A percentile compares a stretch with the other conserved stretches of the same genome.
Evolutionary conservation across 805 yeast species (phyloP).

Genomic region (Suhomyces pyralidae): DNA sequence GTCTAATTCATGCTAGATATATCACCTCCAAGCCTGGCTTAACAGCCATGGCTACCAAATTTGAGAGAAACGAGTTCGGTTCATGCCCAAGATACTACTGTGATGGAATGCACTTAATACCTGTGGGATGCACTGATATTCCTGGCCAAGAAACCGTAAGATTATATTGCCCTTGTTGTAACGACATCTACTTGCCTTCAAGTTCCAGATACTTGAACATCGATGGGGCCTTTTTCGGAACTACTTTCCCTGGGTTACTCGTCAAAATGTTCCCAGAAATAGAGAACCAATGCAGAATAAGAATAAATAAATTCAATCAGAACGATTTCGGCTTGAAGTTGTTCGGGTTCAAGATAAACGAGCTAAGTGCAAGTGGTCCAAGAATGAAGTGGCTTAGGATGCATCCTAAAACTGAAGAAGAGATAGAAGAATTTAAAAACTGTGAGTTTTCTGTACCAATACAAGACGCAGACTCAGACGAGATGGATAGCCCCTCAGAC

Average conservation of each 20-base stretch:
- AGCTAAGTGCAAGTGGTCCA: constrained; percentile 76
- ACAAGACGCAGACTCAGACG: constrained; percentile 17
- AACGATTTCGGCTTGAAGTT: constrained; percentile 66
- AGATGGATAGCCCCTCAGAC: constrained; percentile 21
- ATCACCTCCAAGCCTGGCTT: constrained; percentile 87
- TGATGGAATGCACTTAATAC: constrained; percentile 84
- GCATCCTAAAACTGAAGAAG: constrained; percentile 62
- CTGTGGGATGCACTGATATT: constrained; percentile 86
- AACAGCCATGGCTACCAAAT: constrained; percentile 90
- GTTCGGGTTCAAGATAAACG: constrained; percentile 84
- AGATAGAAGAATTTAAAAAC: constrained; percentile 56
- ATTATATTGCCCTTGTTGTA: constrained; percentile 91
- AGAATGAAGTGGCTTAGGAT: constrained; percentile 93
- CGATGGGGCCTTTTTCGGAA: constrained; percentile 97
- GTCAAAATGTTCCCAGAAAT: constrained; percentile 90
- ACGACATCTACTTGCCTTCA: constrained; percentile 84
- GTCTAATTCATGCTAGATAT: constrained; percentile 90
- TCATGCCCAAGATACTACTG: constrained; percentile 87
- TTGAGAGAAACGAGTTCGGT: constrained; percentile 86
- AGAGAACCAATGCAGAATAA: constrained; percentile 66
- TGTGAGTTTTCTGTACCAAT: constrained; percentile 63
- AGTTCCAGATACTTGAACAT: constrained; percentile 82
- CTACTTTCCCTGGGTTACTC: constrained; percentile 90
- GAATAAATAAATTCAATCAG: constrained; percentile 47
- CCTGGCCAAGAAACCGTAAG: constrained; percentile 92